These are phyloP conservation scores for Aspergillus fumigatus DNA, from an alignment of 2,329 filamentous ascomycete genomes.

Conservation along the genomic window DNA sequence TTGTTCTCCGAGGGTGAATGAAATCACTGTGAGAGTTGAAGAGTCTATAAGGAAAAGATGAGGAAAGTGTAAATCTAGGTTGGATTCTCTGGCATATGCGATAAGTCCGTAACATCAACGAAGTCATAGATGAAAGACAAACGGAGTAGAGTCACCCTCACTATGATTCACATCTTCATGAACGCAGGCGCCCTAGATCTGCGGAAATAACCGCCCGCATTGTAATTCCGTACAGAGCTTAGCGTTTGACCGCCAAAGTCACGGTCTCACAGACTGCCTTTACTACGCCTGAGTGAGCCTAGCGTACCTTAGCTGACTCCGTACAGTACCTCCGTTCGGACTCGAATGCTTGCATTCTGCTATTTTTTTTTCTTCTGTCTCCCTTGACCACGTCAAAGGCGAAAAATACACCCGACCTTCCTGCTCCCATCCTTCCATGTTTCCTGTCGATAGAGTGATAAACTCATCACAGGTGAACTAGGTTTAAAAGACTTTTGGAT, in stretches of 20 bases:
- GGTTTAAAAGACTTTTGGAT: background rate
- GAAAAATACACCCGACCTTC: background rate
- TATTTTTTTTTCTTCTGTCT: slow-evolving; percentile 6
- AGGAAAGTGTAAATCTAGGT: background rate
- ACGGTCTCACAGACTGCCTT: no score
- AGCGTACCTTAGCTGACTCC: background rate
- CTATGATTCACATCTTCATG: slow-evolving; percentile 2
- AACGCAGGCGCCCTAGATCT: background rate
- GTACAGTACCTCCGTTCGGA: background rate
- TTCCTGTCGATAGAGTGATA: background rate
- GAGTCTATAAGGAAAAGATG: background rate
- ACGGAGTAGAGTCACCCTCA: background rate
- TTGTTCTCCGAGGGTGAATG: slow-evolving; percentile 13
- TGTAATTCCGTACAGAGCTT: slow-evolving; percentile 10
- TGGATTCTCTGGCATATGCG: background rate
- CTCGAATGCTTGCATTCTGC: slow-evolving; percentile 5
- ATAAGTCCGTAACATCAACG: background rate
- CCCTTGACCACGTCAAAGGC: slow-evolving; percentile 1
- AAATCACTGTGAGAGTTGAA: slow-evolving; percentile 1
- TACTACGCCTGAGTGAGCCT: no score
- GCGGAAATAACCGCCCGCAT: background rate
- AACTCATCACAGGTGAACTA: background rate
- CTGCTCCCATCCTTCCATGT: background rate
- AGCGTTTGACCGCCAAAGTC: no score
- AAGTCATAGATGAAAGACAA: background rate